A percentile compares a stretch with the other conserved stretches of the same genome.
phyloP scores from a whole-genome alignment of 306 rosid genomes.

The Acmispon strigosus region DNA sequence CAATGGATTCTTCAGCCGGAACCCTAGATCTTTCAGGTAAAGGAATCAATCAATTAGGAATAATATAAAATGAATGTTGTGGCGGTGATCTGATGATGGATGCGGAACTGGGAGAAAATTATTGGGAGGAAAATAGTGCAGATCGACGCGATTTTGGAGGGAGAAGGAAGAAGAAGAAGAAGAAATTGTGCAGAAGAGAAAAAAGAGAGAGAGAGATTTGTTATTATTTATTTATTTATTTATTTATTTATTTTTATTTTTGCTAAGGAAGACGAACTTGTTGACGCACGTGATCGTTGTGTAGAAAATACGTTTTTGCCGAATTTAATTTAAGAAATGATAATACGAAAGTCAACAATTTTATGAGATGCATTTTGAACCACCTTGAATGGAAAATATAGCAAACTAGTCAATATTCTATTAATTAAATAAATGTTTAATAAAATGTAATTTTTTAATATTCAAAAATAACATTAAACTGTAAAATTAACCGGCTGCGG shows the following conservation, averaged over 20 bases:
- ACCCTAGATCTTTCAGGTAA: slow-evolving; percentile 41
- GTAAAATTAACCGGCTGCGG: too few species aligned
- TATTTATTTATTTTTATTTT: not conserved
- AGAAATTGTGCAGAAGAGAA: not conserved
- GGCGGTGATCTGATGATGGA: slow-evolving; percentile 28
- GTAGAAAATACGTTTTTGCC: not conserved
- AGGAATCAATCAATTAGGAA: slow-evolving; percentile 2
- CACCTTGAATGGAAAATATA: not conserved
- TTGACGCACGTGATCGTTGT: slow-evolving; percentile 10
- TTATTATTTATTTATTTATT: not conserved
- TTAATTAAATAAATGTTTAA: too few species aligned
- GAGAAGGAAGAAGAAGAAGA: not conserved
- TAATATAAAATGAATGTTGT: not conserved
- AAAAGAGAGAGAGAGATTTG: not conserved
- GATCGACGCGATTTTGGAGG: slow-evolving; percentile 42
- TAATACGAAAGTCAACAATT: not conserved
- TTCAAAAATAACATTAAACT: too few species aligned
- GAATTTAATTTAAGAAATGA: not conserved
- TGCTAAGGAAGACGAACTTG: not conserved
- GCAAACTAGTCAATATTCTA: not conserved
- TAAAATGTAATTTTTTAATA: too few species aligned
- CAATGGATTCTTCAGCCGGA: slow-evolving; percentile 20
- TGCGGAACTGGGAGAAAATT: not conserved
- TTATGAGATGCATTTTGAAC: not conserved
- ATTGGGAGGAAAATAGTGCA: slow-evolving; percentile 11